A percentile compares a stretch with the other conserved stretches of the same genome.
phyloP scores from a whole-genome alignment of 1,284 basidiomycete genomes.

The Ceratobasidium papillatum region DNA sequence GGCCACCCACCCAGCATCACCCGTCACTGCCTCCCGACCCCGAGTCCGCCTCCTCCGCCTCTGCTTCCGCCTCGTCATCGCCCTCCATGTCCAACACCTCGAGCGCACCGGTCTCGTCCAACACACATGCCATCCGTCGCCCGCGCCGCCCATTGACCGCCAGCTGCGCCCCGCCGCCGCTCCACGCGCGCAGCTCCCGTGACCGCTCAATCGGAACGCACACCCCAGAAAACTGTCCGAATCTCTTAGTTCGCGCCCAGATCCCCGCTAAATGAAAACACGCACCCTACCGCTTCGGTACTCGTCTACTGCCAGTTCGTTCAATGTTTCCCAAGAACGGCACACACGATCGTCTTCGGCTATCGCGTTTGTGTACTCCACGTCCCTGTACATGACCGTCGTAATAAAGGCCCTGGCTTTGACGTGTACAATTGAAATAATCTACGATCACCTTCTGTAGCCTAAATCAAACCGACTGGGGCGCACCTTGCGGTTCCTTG shows the following conservation, averaged over 20 bases:
- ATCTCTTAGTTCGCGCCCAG: conserved; percentile 38
- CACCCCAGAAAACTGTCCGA: conserved; percentile 38
- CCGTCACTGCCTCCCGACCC: conserved; percentile 38
- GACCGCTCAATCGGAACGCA: conserved; percentile 40
- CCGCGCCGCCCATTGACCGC: conserved; percentile 77
- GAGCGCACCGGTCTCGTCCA: conserved; percentile 69
- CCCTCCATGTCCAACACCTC: conserved; percentile 82
- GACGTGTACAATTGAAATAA: conserved; percentile 36
- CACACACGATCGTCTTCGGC: conserved; percentile 52
- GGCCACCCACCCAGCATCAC: conserved; percentile 32
- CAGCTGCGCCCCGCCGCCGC: conserved; percentile 62
- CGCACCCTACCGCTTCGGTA: conserved; percentile 42
- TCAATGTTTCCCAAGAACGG: conserved; percentile 43
- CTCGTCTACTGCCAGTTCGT: conserved; percentile 33
- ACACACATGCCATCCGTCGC: conserved; percentile 75
- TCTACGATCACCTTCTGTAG: conserved; percentile 8
- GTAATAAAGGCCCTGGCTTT: conserved; percentile 36
- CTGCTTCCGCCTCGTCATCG: conserved; percentile 59
- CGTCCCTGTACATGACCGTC: conserved; percentile 29
- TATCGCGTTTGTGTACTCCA: conserved; percentile 55
- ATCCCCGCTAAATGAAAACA: conserved; percentile 36
- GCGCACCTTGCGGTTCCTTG: conserved; percentile 56
- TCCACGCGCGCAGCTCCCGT: conserved; percentile 60
- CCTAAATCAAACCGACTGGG: background rate
- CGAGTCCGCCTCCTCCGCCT: conserved; percentile 54